Evolutionary conservation across 2,329 filamentous ascomycete species (phyloP).

Genomic region (Dichotomopilus funicola): DNA sequence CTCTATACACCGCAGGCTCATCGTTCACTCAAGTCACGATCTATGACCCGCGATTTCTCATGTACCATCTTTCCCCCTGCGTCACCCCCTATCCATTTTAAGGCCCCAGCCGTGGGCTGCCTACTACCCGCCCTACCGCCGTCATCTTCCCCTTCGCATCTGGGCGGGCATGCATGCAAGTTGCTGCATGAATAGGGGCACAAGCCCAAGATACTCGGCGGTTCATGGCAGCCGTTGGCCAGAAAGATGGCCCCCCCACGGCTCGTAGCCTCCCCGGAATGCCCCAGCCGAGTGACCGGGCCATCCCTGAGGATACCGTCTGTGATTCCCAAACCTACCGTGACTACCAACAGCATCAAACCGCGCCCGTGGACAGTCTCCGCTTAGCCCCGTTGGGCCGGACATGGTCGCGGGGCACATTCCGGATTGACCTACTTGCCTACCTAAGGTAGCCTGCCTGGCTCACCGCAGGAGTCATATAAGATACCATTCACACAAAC

Average conservation of each 20-base stretch:
- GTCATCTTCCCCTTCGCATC: not conserved
- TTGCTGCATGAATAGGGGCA: slow-evolving; percentile 13
- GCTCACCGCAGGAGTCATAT: slow-evolving; percentile 1
- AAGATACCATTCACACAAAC: not conserved
- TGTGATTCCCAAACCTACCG: not conserved
- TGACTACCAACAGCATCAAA: slow-evolving; percentile 7
- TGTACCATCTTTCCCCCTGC: not conserved
- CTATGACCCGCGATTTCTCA: not conserved
- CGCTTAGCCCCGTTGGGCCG: slow-evolving; percentile 4
- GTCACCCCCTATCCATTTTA: not conserved
- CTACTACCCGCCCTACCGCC: not conserved
- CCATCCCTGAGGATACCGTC: slow-evolving; percentile 1
- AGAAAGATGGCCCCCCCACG: not conserved
- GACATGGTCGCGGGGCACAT: not conserved
- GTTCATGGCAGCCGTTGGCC: not conserved
- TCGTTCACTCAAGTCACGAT: not conserved
- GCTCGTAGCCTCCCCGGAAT: slow-evolving; percentile 6
- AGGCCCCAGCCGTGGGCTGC: slow-evolving; percentile 8
- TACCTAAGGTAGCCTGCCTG: not conserved
- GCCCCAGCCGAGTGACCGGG: slow-evolving; percentile 2
- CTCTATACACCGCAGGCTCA: too few species aligned
- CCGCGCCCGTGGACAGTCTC: slow-evolving; percentile 2
- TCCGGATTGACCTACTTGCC: not conserved
- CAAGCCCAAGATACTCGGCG: not conserved
- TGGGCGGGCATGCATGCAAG: slow-evolving; percentile 2